Evolutionary conservation across 1,284 basidiomycete species (phyloP).

Genomic region (Fomitiporia mediterranea): DNA sequence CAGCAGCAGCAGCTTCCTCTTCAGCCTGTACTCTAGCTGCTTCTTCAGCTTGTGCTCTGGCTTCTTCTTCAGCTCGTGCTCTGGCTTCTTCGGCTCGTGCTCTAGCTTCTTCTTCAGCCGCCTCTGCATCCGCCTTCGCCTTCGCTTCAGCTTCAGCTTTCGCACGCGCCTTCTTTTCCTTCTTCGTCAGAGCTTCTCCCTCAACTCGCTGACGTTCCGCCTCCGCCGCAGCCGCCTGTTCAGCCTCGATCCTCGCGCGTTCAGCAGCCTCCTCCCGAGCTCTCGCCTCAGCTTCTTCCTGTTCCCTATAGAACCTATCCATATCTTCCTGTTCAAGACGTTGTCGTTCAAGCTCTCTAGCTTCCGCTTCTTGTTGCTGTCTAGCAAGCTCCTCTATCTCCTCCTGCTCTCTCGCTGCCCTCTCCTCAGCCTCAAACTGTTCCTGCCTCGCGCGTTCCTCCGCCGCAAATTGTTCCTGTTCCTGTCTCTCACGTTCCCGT

Average conservation of each 20-base stretch:
- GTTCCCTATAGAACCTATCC: background rate
- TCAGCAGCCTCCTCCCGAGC: background rate
- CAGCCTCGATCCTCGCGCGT: background rate
- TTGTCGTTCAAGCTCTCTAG: background rate
- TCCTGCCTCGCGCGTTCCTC: background rate
- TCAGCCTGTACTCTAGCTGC: constrained; percentile 1
- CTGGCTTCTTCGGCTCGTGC: background rate
- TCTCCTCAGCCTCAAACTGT: background rate
- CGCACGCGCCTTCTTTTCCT: background rate
- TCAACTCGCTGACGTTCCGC: background rate
- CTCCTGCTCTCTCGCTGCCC: background rate
- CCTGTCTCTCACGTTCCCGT: background rate
- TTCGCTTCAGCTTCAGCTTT: constrained; percentile 8
- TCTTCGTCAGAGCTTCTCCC: background rate
- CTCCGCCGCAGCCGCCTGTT: background rate
- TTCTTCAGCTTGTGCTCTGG: background rate
- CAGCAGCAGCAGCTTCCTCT: background rate
- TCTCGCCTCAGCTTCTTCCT: constrained; percentile 2
- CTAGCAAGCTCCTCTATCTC: background rate
- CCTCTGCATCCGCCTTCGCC: background rate
- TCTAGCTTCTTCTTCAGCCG: background rate
- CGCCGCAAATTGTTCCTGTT: too few relatives aligned
- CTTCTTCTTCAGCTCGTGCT: background rate
- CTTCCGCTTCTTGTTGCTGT: background rate
- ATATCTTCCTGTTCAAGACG: background rate